These are phyloP conservation scores for Podaxis rugospora DNA, from an alignment of 768 basidiomycete genomes.

Conservation along the genomic window DNA sequence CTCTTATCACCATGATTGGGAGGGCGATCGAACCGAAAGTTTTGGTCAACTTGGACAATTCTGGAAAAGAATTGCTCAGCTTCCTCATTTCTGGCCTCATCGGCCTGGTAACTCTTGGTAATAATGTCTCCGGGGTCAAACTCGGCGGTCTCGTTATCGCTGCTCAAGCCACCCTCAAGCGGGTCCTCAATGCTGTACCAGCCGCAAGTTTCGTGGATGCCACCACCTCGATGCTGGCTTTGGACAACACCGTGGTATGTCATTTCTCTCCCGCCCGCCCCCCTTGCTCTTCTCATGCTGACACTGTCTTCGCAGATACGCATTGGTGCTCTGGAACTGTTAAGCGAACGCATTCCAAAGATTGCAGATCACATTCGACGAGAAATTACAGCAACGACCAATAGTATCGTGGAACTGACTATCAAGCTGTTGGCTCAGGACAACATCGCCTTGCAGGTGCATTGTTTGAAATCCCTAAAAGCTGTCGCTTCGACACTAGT, in stretches of 20 bases:
- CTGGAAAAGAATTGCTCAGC: constrained; percentile 27
- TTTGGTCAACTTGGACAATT: constrained; percentile 12
- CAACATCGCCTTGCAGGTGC: not conserved
- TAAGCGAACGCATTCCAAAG: constrained; percentile 60
- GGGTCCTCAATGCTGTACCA: constrained; percentile 58
- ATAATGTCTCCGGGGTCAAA: constrained; percentile 27
- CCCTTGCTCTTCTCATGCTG: not conserved
- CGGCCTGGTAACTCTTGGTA: constrained; percentile 34
- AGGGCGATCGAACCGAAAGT: constrained; percentile 38
- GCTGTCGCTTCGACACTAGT: constrained; percentile 54
- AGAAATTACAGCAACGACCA: constrained; percentile 43
- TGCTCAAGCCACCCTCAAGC: constrained; percentile 48
- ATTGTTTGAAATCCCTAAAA: constrained; percentile 40
- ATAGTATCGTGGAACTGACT: constrained; percentile 38
- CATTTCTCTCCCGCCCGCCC: not conserved
- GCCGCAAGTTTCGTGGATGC: constrained; percentile 66
- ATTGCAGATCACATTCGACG: constrained; percentile 55
- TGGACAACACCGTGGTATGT: constrained; percentile 48
- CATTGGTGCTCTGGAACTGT: constrained; percentile 62
- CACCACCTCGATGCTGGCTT: constrained; percentile 50
- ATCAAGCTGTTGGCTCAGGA: constrained; percentile 4
- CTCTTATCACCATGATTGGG: constrained; percentile 63
- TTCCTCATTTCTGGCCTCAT: constrained; percentile 47
- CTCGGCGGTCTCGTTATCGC: constrained; percentile 40
- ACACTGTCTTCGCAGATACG: constrained; percentile 43